Evolutionary conservation across 1,139 yeast species (phyloP).

Genomic region (Hemisphaericaspora xylofermentans): DNA sequence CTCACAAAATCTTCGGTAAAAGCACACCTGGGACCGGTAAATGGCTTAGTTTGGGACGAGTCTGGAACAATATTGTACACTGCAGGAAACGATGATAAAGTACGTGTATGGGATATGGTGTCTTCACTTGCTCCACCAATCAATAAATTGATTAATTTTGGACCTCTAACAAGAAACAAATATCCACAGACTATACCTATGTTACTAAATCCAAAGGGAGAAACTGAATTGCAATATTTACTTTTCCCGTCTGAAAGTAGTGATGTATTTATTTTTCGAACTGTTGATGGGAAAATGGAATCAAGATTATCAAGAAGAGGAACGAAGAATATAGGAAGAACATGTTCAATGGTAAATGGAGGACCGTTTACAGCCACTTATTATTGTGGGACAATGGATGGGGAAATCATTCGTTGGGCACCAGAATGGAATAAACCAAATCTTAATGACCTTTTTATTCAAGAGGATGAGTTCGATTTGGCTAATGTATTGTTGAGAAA

Average conservation of each 20-base stretch:
- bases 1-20: slow-evolving; percentile 37
- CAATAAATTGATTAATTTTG: slow-evolving; percentile 71
- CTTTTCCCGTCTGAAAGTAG: slow-evolving; percentile 80
- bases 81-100: slow-evolving; percentile 74
- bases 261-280: slow-evolving; percentile 64
- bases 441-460: slow-evolving; percentile 14
- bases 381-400: slow-evolving; percentile 58
- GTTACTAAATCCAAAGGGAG: slow-evolving; percentile 42
- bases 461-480: slow-evolving; percentile 8
- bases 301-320: slow-evolving; percentile 46
- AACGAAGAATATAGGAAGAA: slow-evolving; percentile 35
- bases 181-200: slow-evolving; percentile 50
- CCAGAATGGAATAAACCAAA: slow-evolving; percentile 30
- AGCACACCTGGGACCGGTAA: slow-evolving; percentile 76
- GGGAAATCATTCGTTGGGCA: slow-evolving; percentile 55
- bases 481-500: slow-evolving; percentile 9
- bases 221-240: slow-evolving; percentile 55
- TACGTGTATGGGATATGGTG: slow-evolving; percentile 71
- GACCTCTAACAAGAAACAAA: slow-evolving; percentile 73
- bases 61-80: slow-evolving; percentile 59
- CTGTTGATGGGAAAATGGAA: slow-evolving; percentile 63
- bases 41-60: slow-evolving; percentile 71
- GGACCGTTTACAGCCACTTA: slow-evolving; percentile 45
- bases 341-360: slow-evolving; percentile 51
- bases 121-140: slow-evolving; percentile 45